Conservation (phyloP, 176 grass and related monocot genomes). For the Zea luxurians region DNA sequence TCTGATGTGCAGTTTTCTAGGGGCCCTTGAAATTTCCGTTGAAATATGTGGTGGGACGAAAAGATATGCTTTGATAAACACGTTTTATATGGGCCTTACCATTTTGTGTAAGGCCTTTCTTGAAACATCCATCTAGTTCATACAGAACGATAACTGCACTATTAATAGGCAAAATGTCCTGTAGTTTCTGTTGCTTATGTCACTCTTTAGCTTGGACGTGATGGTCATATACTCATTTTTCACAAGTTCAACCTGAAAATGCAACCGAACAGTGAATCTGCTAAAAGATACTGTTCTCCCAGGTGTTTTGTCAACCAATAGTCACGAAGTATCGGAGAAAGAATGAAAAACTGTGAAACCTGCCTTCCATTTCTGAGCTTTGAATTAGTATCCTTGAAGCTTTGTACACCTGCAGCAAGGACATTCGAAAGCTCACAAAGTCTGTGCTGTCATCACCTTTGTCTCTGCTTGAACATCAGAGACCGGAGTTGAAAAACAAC, state of each 20-base stretch:
- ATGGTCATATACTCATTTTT: neutral
- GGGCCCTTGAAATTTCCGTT: neutral
- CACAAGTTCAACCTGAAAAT: neutral
- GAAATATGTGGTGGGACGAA: neutral
- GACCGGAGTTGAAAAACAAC: slow-evolving; percentile 27
- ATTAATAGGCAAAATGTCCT: neutral
- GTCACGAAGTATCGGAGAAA: neutral
- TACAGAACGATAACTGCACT: neutral
- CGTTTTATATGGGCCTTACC: neutral
- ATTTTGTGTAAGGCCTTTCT: neutral
- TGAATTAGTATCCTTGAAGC: slow-evolving; percentile 7
- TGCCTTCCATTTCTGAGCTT: slow-evolving; percentile 27
- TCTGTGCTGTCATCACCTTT: slow-evolving; percentile 25
- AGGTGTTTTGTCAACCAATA: neutral
- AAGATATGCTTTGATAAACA: slow-evolving; percentile 17
- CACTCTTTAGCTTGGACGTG: slow-evolving; percentile 23
- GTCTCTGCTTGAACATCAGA: slow-evolving; percentile 36
- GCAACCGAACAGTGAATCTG: neutral
- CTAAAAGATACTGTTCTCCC: neutral
- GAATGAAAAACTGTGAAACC: neutral
- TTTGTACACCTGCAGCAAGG: neutral
- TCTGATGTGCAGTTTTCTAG: neutral
- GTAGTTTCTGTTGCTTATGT: neutral
- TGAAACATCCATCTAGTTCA: neutral
- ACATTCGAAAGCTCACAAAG: slow-evolving; percentile 19